These are phyloP conservation scores for Plasmodium gonderi DNA, from an alignment of 169 alveolate genomes.

Conservation along the genomic window DNA sequence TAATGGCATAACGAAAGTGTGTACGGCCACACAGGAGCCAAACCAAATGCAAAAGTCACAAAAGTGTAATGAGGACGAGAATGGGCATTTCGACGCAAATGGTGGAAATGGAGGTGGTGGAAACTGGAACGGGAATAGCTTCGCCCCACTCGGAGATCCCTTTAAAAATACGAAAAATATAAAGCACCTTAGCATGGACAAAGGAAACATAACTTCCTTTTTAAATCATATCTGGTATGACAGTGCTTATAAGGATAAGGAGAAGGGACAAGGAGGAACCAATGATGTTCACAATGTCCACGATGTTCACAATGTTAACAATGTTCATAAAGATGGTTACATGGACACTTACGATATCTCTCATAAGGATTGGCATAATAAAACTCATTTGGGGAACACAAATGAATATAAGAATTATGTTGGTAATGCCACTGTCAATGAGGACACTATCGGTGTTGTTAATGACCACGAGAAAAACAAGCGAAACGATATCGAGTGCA, in stretches of 20 bases:
- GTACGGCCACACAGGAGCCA: not conserved
- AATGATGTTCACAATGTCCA: not conserved
- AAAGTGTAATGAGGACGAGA: too few species aligned
- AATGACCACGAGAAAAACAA: not conserved
- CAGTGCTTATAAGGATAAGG: not conserved
- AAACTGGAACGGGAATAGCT: not conserved
- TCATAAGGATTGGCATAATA: not conserved
- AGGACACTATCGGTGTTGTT: not conserved
- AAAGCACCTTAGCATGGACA: not conserved
- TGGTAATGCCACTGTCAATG: not conserved
- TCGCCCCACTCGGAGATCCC: not conserved
- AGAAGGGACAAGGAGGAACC: not conserved
- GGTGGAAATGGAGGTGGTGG: not conserved
- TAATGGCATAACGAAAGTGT: not conserved
- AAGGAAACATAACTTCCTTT: slow-evolving; percentile 35
- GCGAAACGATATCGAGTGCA: not conserved
- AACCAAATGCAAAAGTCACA: not conserved
- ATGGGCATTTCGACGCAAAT: not conserved
- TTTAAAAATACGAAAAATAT: slow-evolving; percentile 1
- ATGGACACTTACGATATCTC: not conserved
- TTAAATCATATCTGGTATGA: slow-evolving; percentile 62
- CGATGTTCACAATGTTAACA: not conserved
- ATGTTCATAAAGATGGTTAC: not conserved
- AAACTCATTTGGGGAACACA: not conserved
- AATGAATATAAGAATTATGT: not conserved